Evolutionary conservation across 2,329 filamentous ascomycete genomes (phyloP).

Genomic region (Phyllosticta citriasiana): DNA sequence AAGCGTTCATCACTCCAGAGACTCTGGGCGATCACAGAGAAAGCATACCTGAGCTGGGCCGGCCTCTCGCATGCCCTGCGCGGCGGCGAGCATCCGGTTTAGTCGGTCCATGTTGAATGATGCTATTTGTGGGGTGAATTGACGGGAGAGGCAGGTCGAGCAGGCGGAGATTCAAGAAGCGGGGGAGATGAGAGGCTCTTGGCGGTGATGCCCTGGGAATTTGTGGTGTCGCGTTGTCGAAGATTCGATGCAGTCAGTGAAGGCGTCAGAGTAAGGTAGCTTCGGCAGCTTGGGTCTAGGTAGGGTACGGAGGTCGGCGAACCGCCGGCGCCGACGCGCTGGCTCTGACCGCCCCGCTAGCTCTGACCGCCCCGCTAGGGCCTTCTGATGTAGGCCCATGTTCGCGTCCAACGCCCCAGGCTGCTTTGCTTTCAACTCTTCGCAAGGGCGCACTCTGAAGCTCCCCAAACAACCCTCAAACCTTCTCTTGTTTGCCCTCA

Average conservation of each 20-base stretch:
- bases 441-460: neutral
- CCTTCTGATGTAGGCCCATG: neutral
- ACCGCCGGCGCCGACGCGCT: neutral
- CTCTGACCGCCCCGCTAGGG: neutral
- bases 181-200: neutral
- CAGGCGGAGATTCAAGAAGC: neutral
- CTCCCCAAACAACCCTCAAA: neutral
- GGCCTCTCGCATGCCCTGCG: constrained; percentile 54
- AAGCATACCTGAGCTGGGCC: constrained; percentile 50
- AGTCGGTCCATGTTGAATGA: constrained; percentile 68
- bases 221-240: neutral
- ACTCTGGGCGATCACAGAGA: constrained; percentile 2
- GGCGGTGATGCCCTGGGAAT: neutral
- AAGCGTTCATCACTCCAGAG: neutral
- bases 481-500: neutral
- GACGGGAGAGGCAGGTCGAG: constrained; percentile 4
- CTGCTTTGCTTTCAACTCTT: neutral
- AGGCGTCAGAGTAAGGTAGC: neutral
- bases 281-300: neutral
- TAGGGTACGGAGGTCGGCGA: neutral
- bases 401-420: neutral
- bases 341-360: neutral
- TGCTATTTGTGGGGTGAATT: constrained; percentile 1
- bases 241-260: neutral
- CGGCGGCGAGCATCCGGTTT: constrained; percentile 73